phyloP scores from a whole-genome alignment of 2,329 filamentous ascomycete genomes.

The Periconia macrospinosa region DNA sequence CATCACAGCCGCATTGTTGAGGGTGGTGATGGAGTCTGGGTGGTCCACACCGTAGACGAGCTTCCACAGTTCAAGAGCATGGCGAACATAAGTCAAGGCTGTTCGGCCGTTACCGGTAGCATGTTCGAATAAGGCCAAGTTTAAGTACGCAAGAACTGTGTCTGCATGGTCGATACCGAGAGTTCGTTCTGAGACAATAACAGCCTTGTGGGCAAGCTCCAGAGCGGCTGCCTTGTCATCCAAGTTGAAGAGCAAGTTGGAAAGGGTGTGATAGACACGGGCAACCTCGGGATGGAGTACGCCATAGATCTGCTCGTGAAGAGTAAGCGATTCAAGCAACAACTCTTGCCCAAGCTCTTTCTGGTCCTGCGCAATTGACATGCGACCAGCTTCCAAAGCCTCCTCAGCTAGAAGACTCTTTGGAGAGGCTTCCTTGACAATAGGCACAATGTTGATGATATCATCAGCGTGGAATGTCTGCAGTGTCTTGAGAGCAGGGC shows the following conservation, averaged over 20 bases:
- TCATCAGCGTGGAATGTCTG: slow-evolving; percentile 81
- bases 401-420: slow-evolving; percentile 92
- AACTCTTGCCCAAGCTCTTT: slow-evolving; percentile 95
- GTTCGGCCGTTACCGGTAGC: slow-evolving; percentile 85
- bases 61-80: slow-evolving; percentile 95
- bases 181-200: slow-evolving; percentile 93
- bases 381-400: slow-evolving; percentile 90
- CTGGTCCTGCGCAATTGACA: slow-evolving; percentile 94
- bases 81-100: slow-evolving; percentile 86
- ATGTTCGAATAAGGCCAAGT: slow-evolving; percentile 91
- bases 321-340: slow-evolving; percentile 88
- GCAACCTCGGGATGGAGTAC: slow-evolving; percentile 96
- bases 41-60: slow-evolving; percentile 92
- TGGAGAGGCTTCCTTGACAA: slow-evolving; percentile 92
- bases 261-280: slow-evolving; percentile 89
- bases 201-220: slow-evolving; percentile 92
- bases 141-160: slow-evolving; percentile 93
- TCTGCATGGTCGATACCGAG: slow-evolving; percentile 91
- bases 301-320: slow-evolving; percentile 98
- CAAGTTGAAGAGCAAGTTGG: slow-evolving; percentile 95
- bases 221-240: slow-evolving; percentile 96
- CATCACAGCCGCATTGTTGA: slow-evolving; percentile 99
- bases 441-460: slow-evolving; percentile 86
- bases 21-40: slow-evolving; percentile 95
- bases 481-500: slow-evolving; percentile 48